These are phyloP conservation scores for Chlamydomonas eustigma DNA, from an alignment of 139 green algal species.

Conservation along the genomic window DNA sequence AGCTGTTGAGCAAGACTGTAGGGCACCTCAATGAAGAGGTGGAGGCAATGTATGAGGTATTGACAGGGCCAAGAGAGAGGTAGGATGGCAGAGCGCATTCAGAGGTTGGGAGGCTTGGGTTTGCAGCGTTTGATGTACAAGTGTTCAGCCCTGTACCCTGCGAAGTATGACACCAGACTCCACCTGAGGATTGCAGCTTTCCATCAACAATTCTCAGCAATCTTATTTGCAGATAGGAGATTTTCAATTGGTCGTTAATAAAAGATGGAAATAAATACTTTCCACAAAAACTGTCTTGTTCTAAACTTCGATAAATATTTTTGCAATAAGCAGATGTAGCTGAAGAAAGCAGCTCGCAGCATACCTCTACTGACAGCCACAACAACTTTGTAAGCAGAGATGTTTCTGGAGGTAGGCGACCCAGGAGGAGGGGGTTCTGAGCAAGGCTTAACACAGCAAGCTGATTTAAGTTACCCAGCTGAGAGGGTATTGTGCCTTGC, in stretches of 20 bases:
- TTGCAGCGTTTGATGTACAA: neutral
- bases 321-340: too few species aligned
- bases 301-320: too few species aligned
- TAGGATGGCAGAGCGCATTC: neutral
- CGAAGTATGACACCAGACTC: too few species aligned
- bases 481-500: conserved; percentile 22
- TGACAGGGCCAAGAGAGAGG: neutral
- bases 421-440: conserved; percentile 23
- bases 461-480: conserved; percentile 7
- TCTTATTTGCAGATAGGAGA: too few species aligned
- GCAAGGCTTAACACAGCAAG: conserved; percentile 20
- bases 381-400: conserved; percentile 13
- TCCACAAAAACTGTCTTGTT: too few species aligned
- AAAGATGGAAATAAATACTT: too few species aligned
- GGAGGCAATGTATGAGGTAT: neutral
- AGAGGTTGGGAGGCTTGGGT: neutral
- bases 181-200: too few species aligned
- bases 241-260: too few species aligned
- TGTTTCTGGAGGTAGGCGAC: neutral
- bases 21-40: neutral
- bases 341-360: too few species aligned
- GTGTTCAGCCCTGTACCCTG: neutral
- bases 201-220: too few species aligned
- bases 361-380: conserved; percentile 34
- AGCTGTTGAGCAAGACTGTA: conserved; percentile 1